Base-by-base conservation (phyloP, 2,329 filamentous ascomycete species). In the Hortaea werneckii region DNA sequence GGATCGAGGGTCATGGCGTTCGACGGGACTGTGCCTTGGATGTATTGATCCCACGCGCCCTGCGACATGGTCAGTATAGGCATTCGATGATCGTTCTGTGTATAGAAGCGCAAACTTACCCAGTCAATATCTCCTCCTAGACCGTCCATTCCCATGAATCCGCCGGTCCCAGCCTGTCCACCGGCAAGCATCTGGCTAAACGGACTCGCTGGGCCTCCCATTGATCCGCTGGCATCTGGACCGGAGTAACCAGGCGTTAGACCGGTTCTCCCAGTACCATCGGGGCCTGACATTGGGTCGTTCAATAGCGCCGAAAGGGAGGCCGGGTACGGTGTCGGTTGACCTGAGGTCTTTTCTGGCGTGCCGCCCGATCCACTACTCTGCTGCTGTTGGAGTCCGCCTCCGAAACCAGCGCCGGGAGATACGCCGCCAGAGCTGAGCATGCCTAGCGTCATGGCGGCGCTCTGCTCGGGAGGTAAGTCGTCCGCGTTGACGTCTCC, bases 381-480 rank as follows among this genome's bases (percentile, higher is more conserved):
- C 40, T 37, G 26, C 49, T 29, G 52, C 35, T 44, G 37, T 26
- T 50, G 45, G 27, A 42, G 44, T 41, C 46, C 48, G 29, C 37
- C n/a, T n/a, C 45, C 46, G 52, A 58, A 58, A 20, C 48, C 48
- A 8, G 51, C 46, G 13, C 54, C 55, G 1, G 78, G 74, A 10
- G 74, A 75, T 64, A 81, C 71, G 20, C 73, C 70, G 5, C 80
- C 80, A 34, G 76, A 77, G 44, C 79, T 82, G 27, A 85, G 68
- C 66, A 85, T 75, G 2, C 80, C 81, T n/a, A 84, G 60, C 0
- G 80, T 83, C 79, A 85, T 83, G 0, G 81, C 81, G 7, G 81
- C 81, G 13, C 73, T 74, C 47, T 79, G 76, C 65, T 84, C 73
- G 51, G 80, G 76, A 41, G 70, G 68, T 2, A 74, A 62, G 40